A percentile compares a stretch with the other conserved stretches of the same genome.
These are phyloP conservation scores for Wickerhamiella spandovensis DNA, from an alignment of 805 yeast species.

Conservation along the genomic window DNA sequence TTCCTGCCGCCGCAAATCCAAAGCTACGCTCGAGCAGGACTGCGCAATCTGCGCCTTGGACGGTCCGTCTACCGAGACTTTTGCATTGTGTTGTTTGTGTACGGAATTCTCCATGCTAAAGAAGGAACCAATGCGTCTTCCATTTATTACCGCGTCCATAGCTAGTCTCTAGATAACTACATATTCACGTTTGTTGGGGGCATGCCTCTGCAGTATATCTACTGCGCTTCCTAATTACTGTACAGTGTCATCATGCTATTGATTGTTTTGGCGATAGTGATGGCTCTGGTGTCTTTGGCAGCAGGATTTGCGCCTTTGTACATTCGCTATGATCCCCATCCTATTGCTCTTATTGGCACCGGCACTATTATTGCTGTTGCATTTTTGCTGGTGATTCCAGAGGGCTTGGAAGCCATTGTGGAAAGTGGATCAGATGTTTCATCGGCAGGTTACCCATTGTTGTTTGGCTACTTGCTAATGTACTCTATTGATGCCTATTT, in stretches of 20 bases:
- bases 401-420: conserved; percentile 37
- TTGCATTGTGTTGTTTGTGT: conserved; percentile 19
- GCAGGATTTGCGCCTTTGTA: conserved; percentile 19
- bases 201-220: too few species aligned
- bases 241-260: conserved; percentile 7
- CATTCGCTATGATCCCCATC: not conserved
- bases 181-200: too few species aligned
- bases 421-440: conserved; percentile 20
- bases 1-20: conserved; percentile 21
- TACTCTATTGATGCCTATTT: conserved; percentile 31
- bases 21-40: conserved; percentile 14
- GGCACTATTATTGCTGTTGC: conserved; percentile 53
- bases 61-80: conserved; percentile 18
- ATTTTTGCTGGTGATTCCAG: conserved; percentile 48
- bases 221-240: not conserved
- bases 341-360: conserved; percentile 36
- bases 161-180: not conserved
- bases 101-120: conserved; percentile 10
- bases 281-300: conserved; percentile 15
- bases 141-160: not conserved
- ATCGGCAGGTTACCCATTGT: conserved; percentile 22
- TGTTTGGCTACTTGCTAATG: conserved; percentile 44
- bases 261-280: conserved; percentile 11
- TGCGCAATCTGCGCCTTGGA: conserved; percentile 9
- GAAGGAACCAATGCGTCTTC: not conserved